These are phyloP conservation scores for Eucalyptus albens DNA, from an alignment of 345 rosid species.

Conservation along the genomic window DNA sequence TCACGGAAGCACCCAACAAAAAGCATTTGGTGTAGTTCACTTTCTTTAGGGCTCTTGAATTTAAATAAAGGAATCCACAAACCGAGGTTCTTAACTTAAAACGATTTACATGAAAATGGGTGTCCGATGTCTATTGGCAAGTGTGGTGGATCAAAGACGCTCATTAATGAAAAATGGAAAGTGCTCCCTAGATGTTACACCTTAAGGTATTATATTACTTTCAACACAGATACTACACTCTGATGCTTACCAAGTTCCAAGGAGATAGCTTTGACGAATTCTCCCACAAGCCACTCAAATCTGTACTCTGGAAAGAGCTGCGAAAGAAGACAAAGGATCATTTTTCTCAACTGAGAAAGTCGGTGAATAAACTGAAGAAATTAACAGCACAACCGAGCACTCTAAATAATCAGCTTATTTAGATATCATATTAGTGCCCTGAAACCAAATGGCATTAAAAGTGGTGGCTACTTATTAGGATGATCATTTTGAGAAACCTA, in stretches of 20 bases:
- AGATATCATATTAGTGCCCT: not conserved
- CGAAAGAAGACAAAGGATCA: not conserved
- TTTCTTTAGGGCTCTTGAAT: not conserved
- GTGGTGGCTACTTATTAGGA: not conserved
- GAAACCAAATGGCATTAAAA: not conserved
- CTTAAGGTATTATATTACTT: not conserved
- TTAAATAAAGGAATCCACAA: not conserved
- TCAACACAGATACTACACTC: not conserved
- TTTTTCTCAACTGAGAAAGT: not conserved
- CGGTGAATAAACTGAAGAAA: not conserved
- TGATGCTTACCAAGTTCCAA: constrained; percentile 70
- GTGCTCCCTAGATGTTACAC: not conserved
- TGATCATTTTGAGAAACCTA: not conserved
- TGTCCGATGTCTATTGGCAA: not conserved
- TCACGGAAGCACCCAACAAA: not conserved
- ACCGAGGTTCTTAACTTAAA: not conserved
- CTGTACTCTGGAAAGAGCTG: constrained; percentile 83
- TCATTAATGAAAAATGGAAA: not conserved
- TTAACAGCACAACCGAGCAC: not conserved
- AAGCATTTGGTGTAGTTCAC: not conserved
- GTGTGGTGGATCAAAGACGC: not conserved
- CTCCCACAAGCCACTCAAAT: constrained; percentile 70
- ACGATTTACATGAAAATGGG: not conserved
- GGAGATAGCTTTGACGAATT: constrained; percentile 50
- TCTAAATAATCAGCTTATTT: not conserved